Evolutionary conservation across 208 protist genomes (phyloP), one percentile per base, ranked within the genome.

Genomic region (Porcisia hertigi): DNA sequence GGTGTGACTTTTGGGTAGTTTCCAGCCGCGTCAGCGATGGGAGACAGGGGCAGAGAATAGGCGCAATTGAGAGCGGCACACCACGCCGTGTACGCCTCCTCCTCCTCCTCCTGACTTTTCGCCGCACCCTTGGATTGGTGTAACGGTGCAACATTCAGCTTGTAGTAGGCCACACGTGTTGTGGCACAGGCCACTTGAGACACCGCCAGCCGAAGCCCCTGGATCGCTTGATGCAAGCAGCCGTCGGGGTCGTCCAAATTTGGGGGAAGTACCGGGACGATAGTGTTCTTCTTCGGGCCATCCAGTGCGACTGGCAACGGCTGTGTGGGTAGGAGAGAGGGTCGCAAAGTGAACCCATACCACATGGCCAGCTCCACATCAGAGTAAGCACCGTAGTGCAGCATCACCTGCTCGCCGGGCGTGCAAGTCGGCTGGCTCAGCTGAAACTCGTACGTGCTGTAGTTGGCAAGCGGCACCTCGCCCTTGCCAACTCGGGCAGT

Each of bases 301-400:
- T 63, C 63, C 69, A 49, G 25, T 41, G 39, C 64, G 65, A 45
- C 49, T 58, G 59, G 6, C 41, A 73, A 47, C 57, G n/a, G 25
- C 47, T 53, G 36, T 34, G 72, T 71, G 25, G 90, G 91, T 9
- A 94, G 74, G 60, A 97, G 74, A 1, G 62, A 88, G 14, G 85
- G 90, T 18, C 86, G 81, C 69, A 95, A 82, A n/a, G 80, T 93
- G 58, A 98, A 98, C 66, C 94, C 94, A 79, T 98, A 98, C 92
- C 94, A 98, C 77, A 96, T 76, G 23, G 95, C 65, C n/a, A 96
- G 81, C 78, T 98, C 94, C 62, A 90, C 79, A 66, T 98, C 92
- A 12, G 89, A 94, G 73, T 98, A 98, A 36, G 87, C 73, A 47
- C 94, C 94, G 83, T 98, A 98, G 62, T 89, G 87, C 71, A 98